A percentile compares a stretch with the other conserved stretches of the same genome.
Conservation (phyloP, 139 green algal species). For the Micractinium sp. region DNA sequence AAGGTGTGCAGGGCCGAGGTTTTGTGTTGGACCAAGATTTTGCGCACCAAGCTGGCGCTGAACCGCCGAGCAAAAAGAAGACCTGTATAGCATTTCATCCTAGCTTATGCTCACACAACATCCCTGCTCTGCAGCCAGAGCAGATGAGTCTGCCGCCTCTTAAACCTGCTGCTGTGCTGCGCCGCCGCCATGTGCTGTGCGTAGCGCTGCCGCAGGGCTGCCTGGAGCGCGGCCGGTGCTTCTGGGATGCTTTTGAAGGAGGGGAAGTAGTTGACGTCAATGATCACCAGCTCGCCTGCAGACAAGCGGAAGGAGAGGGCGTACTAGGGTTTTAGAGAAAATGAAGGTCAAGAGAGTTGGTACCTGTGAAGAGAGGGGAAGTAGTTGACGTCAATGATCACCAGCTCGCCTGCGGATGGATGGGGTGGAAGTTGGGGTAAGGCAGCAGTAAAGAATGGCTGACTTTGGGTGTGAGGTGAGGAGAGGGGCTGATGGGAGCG, state of each 20-base stretch:
- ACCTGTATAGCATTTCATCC: too few relatives aligned
- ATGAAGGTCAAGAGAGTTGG: not conserved
- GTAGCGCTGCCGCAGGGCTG: slow-evolving; percentile 15
- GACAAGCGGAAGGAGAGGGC: not conserved
- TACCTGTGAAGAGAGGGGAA: not conserved
- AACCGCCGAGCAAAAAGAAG: too few relatives aligned
- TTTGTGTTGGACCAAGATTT: too few relatives aligned
- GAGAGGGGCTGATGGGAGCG: too few relatives aligned
- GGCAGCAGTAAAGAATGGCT: too few relatives aligned
- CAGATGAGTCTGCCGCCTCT: not conserved
- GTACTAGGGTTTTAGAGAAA: too few relatives aligned
- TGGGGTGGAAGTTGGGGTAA: too few relatives aligned
- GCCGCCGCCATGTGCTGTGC: not conserved
- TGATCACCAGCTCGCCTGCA: slow-evolving; percentile 54
- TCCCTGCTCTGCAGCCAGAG: too few relatives aligned
- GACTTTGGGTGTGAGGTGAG: too few relatives aligned
- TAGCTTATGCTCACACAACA: too few relatives aligned
- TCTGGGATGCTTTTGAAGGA: slow-evolving; percentile 60
- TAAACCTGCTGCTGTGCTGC: not conserved
- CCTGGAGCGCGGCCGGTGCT: slow-evolving; percentile 35
- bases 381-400: slow-evolving; percentile 80
- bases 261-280: slow-evolving; percentile 85
- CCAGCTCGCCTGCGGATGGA: slow-evolving; percentile 38
- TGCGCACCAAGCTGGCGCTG: too few relatives aligned
- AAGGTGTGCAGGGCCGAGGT: too few relatives aligned